A percentile compares a stretch with the other conserved stretches of the same genome.
These are phyloP conservation scores for Trypanosoma scelopori DNA, from an alignment of 208 protist species.

Conservation along the genomic window DNA sequence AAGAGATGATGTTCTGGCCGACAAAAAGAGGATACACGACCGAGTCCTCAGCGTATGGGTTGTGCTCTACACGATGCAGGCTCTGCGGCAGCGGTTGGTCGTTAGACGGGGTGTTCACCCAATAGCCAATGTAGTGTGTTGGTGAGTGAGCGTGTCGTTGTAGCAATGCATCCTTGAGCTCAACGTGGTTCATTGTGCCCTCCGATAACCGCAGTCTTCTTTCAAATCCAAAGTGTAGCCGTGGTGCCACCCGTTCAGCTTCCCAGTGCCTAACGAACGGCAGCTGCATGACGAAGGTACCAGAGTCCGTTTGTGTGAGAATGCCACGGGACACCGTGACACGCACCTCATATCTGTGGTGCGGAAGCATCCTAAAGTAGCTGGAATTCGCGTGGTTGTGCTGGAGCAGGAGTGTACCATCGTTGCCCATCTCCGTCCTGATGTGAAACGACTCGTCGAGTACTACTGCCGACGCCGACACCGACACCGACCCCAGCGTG, in stretches of 20 bases:
- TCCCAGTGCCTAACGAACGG: conserved; percentile 51
- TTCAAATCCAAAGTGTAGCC: conserved; percentile 70
- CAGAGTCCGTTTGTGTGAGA: conserved; percentile 13
- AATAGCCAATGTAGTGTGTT: conserved; percentile 57
- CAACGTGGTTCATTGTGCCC: conserved; percentile 33
- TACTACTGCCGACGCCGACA: not conserved
- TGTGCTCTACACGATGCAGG: conserved; percentile 31
- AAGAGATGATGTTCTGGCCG: conserved; percentile 68
- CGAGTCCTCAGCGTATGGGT: conserved; percentile 33
- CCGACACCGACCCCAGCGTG: not conserved
- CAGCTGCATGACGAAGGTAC: conserved; percentile 58
- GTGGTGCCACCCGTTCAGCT: conserved; percentile 27
- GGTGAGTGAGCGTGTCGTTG: conserved; percentile 4
- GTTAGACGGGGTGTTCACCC: conserved; percentile 49
- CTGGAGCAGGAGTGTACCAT: conserved; percentile 17
- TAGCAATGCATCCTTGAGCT: conserved; percentile 47
- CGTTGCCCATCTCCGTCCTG: conserved; percentile 11
- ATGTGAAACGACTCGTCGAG: conserved; percentile 37
- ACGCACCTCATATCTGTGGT: conserved; percentile 51
- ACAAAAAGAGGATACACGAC: conserved; percentile 48
- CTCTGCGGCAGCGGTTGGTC: conserved; percentile 57
- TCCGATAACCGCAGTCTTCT: conserved; percentile 40
- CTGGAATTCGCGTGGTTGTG: conserved; percentile 43
- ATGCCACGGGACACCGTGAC: conserved; percentile 31
- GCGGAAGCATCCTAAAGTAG: conserved; percentile 49